Evolutionary conservation across 2,329 filamentous ascomycete genomes (phyloP), one percentile per base, ranked within the genome.

Genomic region (Dactylellina cionopaga): DNA sequence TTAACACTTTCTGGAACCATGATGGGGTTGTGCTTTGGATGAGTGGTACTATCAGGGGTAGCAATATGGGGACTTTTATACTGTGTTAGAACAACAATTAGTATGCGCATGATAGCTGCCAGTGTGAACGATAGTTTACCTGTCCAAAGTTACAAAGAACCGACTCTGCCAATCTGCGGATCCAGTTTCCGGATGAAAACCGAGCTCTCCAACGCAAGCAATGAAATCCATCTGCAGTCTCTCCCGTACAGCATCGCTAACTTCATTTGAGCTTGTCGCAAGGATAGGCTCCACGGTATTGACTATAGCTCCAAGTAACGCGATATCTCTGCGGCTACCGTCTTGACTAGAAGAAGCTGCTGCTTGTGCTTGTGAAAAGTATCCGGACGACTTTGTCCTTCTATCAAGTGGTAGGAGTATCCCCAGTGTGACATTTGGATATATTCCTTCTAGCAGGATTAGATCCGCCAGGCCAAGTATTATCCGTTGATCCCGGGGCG

Each of bases 391-490:
- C 19, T 72, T 72, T 13, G 68, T 72, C 29, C 68, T 58, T 41
- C 68, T 54, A 19, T 72, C 68, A 6, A 72, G 43, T 1, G 68
- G 59, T 9, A 59, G 68, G 1, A 72, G 52, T 3, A 77, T 74
- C 11, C 76, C 75, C 2, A 52, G 33, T 1, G 76, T 76, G 10
- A 75, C 41, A 5, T 74, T 75, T 5, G 76, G 75, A 33, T 77
- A 77, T 51, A 77, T 74, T 13, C 76, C 76, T 51, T 77, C 76
- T 4, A 77, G 63, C 2, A 76, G 60, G 13, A 77, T 49, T 17
- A 77, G 62, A 43, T 77, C 76, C 3, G 77, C 68, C 13, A 77
- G 74, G 22, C 72, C 70, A 33, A 62, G 71, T 5, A 77, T 65
- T 24, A 69, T 76, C 15, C 76, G 73, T 17, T 72, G 71, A 13